These are phyloP conservation scores for Linderniella brevidens DNA, from an alignment of 257 asterid species.

Conservation along the genomic window DNA sequence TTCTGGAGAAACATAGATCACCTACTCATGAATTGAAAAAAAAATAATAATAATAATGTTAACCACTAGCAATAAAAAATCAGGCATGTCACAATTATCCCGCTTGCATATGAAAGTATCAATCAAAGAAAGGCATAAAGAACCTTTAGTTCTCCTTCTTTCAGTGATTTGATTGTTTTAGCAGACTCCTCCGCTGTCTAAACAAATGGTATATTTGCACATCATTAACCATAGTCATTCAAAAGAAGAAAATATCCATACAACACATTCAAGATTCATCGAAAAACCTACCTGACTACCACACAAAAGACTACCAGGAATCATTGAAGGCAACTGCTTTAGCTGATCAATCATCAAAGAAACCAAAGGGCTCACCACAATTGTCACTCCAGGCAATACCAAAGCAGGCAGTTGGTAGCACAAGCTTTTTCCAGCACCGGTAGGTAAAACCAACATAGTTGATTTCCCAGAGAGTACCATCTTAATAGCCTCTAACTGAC, in stretches of 20 bases:
- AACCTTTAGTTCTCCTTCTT: slow-evolving; percentile 76
- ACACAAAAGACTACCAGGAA: slow-evolving; percentile 66
- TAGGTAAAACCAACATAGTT: slow-evolving; percentile 80
- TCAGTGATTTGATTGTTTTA: slow-evolving; percentile 47
- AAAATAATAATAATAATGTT: not conserved
- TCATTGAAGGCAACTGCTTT: slow-evolving; percentile 60
- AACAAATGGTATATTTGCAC: slow-evolving; percentile 12
- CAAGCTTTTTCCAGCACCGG: slow-evolving; percentile 86
- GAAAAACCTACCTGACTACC: slow-evolving; percentile 59
- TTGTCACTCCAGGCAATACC: slow-evolving; percentile 60
- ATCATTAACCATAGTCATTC: slow-evolving; percentile 10
- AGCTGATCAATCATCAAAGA: slow-evolving; percentile 98
- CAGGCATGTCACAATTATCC: not conserved
- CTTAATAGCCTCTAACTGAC: slow-evolving; percentile 79
- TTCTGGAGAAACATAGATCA: slow-evolving; percentile 96
- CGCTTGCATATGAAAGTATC: not conserved
- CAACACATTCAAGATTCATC: slow-evolving; percentile 7
- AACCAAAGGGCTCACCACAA: slow-evolving; percentile 84
- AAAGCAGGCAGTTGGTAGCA: slow-evolving; percentile 86
- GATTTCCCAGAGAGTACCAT: slow-evolving; percentile 69
- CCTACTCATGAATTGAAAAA: slow-evolving; percentile 31
- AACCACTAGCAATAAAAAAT: not conserved
- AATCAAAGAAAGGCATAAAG: slow-evolving; percentile 1
- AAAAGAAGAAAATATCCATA: slow-evolving; percentile 4
- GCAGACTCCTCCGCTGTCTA: slow-evolving; percentile 70